These are phyloP conservation scores for Graphilbum fragrans DNA, from an alignment of 2,329 filamentous ascomycete species.

Conservation along the genomic window DNA sequence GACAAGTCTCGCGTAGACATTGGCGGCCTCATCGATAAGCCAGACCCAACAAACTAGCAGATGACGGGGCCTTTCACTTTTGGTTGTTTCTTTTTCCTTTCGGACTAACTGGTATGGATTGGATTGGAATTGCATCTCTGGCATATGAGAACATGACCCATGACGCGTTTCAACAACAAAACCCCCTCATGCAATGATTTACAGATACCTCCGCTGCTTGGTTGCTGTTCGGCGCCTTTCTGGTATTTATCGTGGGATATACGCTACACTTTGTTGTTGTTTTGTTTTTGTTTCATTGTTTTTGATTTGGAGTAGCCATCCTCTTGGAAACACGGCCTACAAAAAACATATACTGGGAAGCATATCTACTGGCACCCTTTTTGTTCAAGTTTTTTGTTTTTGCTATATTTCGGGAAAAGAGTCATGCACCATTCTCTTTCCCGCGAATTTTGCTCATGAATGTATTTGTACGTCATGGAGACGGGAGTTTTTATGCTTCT, in stretches of 20 bases:
- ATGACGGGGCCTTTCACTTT: too few relatives aligned
- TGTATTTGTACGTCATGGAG: background rate
- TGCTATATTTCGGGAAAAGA: background rate
- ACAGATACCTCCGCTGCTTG: too few relatives aligned
- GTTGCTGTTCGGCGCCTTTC: too few relatives aligned
- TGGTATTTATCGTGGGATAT: background rate
- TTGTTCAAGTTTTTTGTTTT: background rate
- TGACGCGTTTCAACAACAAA: too few relatives aligned
- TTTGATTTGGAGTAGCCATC: background rate
- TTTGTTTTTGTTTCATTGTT: background rate
- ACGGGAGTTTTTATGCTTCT: background rate
- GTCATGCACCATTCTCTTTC: background rate
- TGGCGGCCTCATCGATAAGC: constrained; percentile 47
- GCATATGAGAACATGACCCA: too few relatives aligned
- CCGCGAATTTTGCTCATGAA: background rate
- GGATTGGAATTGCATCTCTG: too few relatives aligned
- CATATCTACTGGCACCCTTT: background rate
- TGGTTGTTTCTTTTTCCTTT: too few relatives aligned
- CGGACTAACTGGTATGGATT: too few relatives aligned
- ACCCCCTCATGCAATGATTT: too few relatives aligned
- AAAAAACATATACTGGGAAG: background rate
- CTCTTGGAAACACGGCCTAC: background rate
- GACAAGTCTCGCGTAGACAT: constrained; percentile 48
- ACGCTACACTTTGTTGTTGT: background rate
- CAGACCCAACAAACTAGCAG: too few relatives aligned